These are phyloP conservation scores for Artemisia annua DNA, from an alignment of 129 eudicot genomes.

Conservation along the genomic window DNA sequence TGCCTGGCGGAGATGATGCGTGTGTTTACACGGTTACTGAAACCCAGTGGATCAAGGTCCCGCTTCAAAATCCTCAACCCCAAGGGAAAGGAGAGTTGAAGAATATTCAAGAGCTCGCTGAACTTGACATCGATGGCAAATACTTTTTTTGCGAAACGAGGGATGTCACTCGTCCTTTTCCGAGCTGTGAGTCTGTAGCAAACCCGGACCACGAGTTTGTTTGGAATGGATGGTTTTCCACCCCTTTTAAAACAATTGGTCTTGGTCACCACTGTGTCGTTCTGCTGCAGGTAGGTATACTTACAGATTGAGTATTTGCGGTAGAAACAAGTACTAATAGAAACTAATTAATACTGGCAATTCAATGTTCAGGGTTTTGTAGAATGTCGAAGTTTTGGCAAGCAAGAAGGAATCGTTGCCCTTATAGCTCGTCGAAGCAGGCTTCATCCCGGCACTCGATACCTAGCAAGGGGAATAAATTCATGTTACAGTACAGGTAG, in stretches of 20 bases:
- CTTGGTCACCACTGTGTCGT: constrained; percentile 78
- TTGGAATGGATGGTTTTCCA: constrained; percentile 94
- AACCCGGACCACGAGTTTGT: constrained; percentile 95
- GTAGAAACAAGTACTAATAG: no score
- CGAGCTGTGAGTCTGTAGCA: constrained; percentile 64
- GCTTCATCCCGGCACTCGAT: constrained; percentile 98
- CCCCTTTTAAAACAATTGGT: constrained; percentile 72
- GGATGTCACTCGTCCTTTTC: constrained; percentile 92
- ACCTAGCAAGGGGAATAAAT: constrained; percentile 93
- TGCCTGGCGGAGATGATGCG: constrained; percentile 94
- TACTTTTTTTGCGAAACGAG: constrained; percentile 88
- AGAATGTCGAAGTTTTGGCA: constrained; percentile 85
- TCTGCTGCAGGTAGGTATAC: constrained; percentile 71
- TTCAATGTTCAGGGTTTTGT: constrained; percentile 73
- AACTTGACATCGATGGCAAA: constrained; percentile 92
- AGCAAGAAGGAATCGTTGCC: constrained; percentile 91
- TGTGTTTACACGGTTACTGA: constrained; percentile 70
- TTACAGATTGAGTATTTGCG: no score
- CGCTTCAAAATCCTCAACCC: constrained; percentile 79
- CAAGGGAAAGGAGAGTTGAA: constrained; percentile 90
- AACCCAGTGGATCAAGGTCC: constrained; percentile 85
- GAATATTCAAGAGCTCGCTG: constrained; percentile 82
- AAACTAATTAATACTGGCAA: constrained; percentile 25
- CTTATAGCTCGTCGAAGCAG: constrained; percentile 98
- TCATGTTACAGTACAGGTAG: constrained; percentile 92